Evolutionary conservation across 495 filamentous ascomycete species (phyloP).

Genomic region (Penicillium cosmopolitanum): DNA sequence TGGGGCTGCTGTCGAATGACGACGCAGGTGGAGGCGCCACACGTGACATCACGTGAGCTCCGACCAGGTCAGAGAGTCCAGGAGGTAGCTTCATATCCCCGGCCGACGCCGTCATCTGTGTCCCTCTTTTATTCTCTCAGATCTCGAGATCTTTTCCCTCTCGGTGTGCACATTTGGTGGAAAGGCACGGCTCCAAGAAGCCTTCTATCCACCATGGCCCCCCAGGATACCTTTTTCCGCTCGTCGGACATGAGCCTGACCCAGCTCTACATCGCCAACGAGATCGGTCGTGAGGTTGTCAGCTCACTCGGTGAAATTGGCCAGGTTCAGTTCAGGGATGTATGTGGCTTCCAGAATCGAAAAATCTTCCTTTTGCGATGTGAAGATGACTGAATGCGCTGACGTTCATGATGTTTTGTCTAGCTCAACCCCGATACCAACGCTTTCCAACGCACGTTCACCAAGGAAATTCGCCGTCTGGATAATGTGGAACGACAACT

Average conservation of each 20-base stretch:
- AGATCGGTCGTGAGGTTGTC: constrained; percentile 97
- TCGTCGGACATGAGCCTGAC: constrained; percentile 99
- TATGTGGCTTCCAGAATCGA: constrained; percentile 49
- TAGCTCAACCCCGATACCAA: constrained; percentile 90
- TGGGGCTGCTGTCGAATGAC: not conserved
- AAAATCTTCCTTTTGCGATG: not conserved
- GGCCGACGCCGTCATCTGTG: constrained; percentile 16
- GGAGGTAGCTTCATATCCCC: constrained; percentile 18
- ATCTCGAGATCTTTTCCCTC: constrained; percentile 10
- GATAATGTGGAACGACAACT: constrained; percentile 98
- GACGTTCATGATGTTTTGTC: constrained; percentile 15
- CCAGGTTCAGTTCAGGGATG: constrained; percentile 94
- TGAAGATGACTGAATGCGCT: constrained; percentile 13
- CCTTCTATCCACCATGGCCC: constrained; percentile 48
- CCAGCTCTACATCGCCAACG: constrained; percentile 97
- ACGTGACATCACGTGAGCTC: constrained; percentile 30
- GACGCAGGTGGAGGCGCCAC: not conserved
- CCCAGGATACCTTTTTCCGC: constrained; percentile 94
- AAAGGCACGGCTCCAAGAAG: constrained; percentile 34
- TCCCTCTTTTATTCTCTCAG: constrained; percentile 19
- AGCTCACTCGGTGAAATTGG: constrained; percentile 95
- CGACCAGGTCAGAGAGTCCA: constrained; percentile 25
- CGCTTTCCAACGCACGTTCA: constrained; percentile 96
- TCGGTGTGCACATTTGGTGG: constrained; percentile 25
- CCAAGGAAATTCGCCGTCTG: constrained; percentile 92